phyloP scores from a whole-genome alignment of 148 eudicot species.

The Persicaria maculosa region DNA sequence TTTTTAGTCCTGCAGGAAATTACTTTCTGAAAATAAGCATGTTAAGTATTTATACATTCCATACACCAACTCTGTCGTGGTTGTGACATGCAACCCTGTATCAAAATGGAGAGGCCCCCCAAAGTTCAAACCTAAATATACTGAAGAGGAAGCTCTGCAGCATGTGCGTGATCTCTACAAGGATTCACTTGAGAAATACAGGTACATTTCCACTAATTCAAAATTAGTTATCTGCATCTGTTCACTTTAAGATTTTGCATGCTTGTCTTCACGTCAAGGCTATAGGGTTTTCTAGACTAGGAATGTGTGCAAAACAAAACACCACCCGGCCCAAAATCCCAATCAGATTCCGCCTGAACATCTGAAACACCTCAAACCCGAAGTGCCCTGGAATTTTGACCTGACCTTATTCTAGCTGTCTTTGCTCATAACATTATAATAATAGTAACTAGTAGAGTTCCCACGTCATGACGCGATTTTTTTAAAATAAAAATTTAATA shows the following conservation, averaged over 20 bases:
- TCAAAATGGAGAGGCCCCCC: slow-evolving; percentile 75
- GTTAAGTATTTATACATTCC: slow-evolving; percentile 91
- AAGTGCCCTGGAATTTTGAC: too few species aligned
- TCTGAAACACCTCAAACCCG: too few species aligned
- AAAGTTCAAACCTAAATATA: slow-evolving; percentile 70
- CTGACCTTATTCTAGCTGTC: not conserved
- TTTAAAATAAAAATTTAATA: too few species aligned
- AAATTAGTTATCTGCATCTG: not conserved
- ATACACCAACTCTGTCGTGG: slow-evolving; percentile 83
- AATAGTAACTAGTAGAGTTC: too few species aligned
- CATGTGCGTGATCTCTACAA: slow-evolving; percentile 67
- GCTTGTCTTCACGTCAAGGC: not conserved
- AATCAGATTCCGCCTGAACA: too few species aligned
- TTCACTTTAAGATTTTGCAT: not conserved
- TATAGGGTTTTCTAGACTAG: not conserved
- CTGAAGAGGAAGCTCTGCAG: slow-evolving; percentile 76
- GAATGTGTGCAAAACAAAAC: not conserved
- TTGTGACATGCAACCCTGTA: slow-evolving; percentile 87
- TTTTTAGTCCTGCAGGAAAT: slow-evolving; percentile 45
- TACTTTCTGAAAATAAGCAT: slow-evolving; percentile 88
- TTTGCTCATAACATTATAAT: not conserved
- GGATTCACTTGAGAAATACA: slow-evolving; percentile 56
- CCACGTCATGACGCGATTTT: too few species aligned
- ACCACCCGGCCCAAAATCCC: too few species aligned
- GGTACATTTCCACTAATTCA: slow-evolving; percentile 32